Evolutionary conservation across 148 eudicot species (phyloP).

Genomic region (Vaccinium darrowii): DNA sequence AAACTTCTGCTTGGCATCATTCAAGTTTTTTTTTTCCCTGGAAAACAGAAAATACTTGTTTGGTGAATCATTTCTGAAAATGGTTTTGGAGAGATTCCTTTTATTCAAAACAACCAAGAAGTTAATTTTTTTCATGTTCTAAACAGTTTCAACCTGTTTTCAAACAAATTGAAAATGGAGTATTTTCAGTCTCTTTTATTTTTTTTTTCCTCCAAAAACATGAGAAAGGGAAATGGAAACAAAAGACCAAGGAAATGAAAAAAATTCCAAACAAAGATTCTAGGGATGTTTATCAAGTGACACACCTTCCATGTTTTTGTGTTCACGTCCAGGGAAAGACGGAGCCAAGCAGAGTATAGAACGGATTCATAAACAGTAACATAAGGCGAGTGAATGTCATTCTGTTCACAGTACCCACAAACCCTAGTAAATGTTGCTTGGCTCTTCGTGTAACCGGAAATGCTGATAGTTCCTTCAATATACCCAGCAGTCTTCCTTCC

Average conservation of each 20-base stretch:
- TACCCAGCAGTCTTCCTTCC: slow-evolving; percentile 75
- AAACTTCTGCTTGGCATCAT: not conserved
- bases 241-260: not conserved
- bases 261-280: not conserved
- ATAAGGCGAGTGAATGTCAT: slow-evolving; percentile 19
- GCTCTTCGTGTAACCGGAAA: slow-evolving; percentile 64
- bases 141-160: too few species aligned
- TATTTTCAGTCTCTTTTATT: not conserved
- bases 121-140: not conserved
- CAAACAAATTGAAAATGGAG: not conserved
- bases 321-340: slow-evolving; percentile 64
- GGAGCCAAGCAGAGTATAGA: slow-evolving; percentile 73
- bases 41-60: not conserved
- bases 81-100: not conserved
- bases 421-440: slow-evolving; percentile 72
- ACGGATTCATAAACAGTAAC: slow-evolving; percentile 76
- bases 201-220: not conserved
- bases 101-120: not conserved
- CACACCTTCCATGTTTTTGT: slow-evolving; percentile 36
- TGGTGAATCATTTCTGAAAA: not conserved
- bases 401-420: slow-evolving; percentile 73
- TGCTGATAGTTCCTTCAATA: slow-evolving; percentile 53
- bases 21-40: not conserved
- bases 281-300: not conserved
- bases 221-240: too few species aligned